Base-by-base conservation (phyloP, 495 filamentous ascomycete genomes). In the Lasiosphaeria ovina region DNA sequence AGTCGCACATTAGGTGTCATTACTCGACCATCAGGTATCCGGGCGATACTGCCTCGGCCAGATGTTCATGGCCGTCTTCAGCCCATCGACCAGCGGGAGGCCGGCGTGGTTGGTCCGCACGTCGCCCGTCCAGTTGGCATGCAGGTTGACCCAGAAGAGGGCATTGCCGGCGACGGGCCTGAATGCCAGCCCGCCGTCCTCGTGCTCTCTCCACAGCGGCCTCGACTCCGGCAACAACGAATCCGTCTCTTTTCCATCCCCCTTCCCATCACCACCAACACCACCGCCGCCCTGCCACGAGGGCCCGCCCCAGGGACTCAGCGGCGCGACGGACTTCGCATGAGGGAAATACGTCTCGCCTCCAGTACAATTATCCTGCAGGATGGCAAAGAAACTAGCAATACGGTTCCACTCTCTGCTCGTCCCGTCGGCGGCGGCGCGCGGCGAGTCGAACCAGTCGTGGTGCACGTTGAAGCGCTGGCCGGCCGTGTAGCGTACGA, bases 51-150 rank as follows among this genome's bases (percentile, higher is more conserved):
- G 73, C 49, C 76, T 67, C 10, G 78, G 78, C 81, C 81, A 84
- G 59, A 84, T 82, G 69, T 84, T 83, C 79, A 83, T 81, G 3
- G 80, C 81, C 16, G 78, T 77, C 72, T 83, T 84, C 53, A 67
- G 51, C 3, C 81, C 81, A 2, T 65, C 70, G 47, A 63, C 71
- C 14, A 84, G 64, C 2, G 81, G 79, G 45, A 83, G 61, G 2
- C 81, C 81, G 4, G 81, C 80, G 62, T 83, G 81, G 50, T 75
- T 66, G 5, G 76, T 81, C 49, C 78, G 71, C 51, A 61, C 49
- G 62, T 82, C 76, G 3, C 80, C 81, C 3, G 75, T 77, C 16
- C 76, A 75, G 58, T 82, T 78, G 3, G 66, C 61, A 59, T 77
- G 70, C 33, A 83, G 64, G 65, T 84, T 83, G 59, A 77, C 64